Evolutionary conservation across 2,329 filamentous ascomycete genomes (phyloP), one percentile per base, ranked within the genome.

Genomic region (Calonectria hongkongensis): DNA sequence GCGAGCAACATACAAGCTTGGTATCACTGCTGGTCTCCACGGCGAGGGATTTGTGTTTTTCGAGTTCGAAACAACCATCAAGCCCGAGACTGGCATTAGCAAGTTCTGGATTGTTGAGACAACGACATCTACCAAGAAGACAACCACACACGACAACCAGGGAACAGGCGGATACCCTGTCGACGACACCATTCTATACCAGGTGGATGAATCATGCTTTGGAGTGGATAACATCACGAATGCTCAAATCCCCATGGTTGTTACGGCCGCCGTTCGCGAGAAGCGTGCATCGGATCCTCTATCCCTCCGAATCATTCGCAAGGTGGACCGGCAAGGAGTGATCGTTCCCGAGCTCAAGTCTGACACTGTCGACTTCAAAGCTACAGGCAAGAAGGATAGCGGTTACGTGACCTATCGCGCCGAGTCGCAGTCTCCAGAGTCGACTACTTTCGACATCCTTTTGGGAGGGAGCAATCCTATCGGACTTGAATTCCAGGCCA

Each of bases 351-450:
- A 25, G 10, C 21, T 76, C 6, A 27, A 62, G 62, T 70, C 27
- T 0, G 65, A 72, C 4, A 7, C 45, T 7, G 3, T 33, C 8
- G 27, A 43, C 9, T 76, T 76, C 70, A 74, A 73, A 65, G 68
- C 73, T 12, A 76, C 74, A 5, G 75, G 75, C 3, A 75, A 76
- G 41, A 75, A 72, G 21, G 7, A n/a, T 0, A 66, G 56, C 3
- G 74, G 73, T 2, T 76, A 25, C 3, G 65, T 70, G 15, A 18
- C 36, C 4, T 76, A 71, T 41, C 68, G 72, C n/a, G 75, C 63
- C 0, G 25, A 68, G 47, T 54, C 71, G 0, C 41, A 16, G 21
- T 39, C 25, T 1, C 27, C 25, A 0, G 36, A 47, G 2, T 25
- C 41, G 7, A 45, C 1, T n/a, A 41, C 25, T 0, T 73, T 76